Conservation (phyloP, 148 eudicot species). For the Camellia japonica region DNA sequence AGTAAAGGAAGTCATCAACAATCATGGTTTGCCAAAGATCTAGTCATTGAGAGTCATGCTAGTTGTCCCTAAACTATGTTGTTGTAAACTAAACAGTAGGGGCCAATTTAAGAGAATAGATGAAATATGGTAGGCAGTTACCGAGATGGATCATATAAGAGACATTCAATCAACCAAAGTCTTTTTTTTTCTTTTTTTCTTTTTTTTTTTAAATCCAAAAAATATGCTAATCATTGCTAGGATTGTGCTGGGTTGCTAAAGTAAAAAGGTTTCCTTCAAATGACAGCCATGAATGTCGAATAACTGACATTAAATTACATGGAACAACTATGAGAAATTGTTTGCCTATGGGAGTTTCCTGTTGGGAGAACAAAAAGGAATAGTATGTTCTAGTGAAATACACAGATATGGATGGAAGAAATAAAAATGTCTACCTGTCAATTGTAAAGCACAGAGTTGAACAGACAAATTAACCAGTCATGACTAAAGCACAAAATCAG, state of each 20-base stretch:
- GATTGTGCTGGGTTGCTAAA: slow-evolving; percentile 2
- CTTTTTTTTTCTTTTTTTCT: neutral
- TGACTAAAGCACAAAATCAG: neutral
- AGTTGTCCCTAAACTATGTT: neutral
- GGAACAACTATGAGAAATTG: neutral
- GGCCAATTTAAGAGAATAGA: neutral
- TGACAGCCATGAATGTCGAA: neutral
- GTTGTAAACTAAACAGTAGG: neutral
- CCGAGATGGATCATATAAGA: neutral
- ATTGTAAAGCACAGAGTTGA: neutral
- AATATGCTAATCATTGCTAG: neutral
- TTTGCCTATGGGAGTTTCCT: neutral
- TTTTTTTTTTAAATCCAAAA: neutral
- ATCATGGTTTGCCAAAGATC: neutral
- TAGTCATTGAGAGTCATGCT: neutral
- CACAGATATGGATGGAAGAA: neutral
- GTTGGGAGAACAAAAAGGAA: neutral
- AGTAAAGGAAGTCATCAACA: slow-evolving; percentile 4
- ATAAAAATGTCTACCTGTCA: neutral
- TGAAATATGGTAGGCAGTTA: neutral
- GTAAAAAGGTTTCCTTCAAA: neutral
- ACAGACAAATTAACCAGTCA: neutral
- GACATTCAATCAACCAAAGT: neutral
- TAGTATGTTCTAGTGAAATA: neutral
- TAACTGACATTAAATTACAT: neutral